Percentiles rank a stretch among this genome's conserved stretches.
Conservation (phyloP, 2,329 filamentous ascomycete species). For the Truncatella angustata region DNA sequence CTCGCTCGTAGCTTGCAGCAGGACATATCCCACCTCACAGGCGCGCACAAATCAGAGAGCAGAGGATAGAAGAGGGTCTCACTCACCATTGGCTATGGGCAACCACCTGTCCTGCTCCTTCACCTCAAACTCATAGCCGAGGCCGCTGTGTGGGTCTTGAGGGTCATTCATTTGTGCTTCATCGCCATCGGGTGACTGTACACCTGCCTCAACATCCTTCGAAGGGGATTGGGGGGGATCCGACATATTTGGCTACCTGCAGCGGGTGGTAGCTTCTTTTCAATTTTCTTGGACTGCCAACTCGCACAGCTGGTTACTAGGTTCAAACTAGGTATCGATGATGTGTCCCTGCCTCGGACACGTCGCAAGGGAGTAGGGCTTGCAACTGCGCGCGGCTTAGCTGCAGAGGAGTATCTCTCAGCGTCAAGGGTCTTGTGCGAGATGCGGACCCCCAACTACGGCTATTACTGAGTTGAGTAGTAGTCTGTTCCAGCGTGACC, state of each 20-base stretch:
- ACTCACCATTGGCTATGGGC: constrained; percentile 99
- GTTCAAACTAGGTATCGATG: constrained; percentile 39
- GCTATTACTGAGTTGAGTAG: constrained; percentile 17
- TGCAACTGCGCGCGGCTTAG: constrained; percentile 49
- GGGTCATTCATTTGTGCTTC: constrained; percentile 91
- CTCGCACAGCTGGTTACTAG: constrained; percentile 52
- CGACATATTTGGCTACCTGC: constrained; percentile 87
- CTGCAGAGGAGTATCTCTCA: constrained; percentile 42
- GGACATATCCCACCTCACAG: constrained; percentile 30
- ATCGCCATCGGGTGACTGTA: constrained; percentile 90
- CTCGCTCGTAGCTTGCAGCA: constrained; percentile 28
- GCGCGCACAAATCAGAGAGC: constrained; percentile 51
- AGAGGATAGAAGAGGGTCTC: constrained; percentile 31
- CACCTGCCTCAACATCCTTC: constrained; percentile 91
- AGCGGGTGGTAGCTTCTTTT: constrained; percentile 63
- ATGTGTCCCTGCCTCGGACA: constrained; percentile 59
- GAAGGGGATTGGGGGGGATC: constrained; percentile 80
- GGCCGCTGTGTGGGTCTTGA: constrained; percentile 74
- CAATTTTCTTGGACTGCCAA: constrained; percentile 54
- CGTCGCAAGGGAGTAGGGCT: constrained; percentile 57
- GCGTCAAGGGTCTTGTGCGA: constrained; percentile 47
- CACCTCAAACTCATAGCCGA: constrained; percentile 92
- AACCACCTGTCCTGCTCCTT: constrained; percentile 99
- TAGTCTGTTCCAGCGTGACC: constrained; percentile 13
- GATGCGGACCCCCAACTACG: constrained; percentile 28